These are phyloP conservation scores for Neofusicoccum umdonicola DNA, from an alignment of 2,329 filamentous ascomycete species.

Conservation along the genomic window DNA sequence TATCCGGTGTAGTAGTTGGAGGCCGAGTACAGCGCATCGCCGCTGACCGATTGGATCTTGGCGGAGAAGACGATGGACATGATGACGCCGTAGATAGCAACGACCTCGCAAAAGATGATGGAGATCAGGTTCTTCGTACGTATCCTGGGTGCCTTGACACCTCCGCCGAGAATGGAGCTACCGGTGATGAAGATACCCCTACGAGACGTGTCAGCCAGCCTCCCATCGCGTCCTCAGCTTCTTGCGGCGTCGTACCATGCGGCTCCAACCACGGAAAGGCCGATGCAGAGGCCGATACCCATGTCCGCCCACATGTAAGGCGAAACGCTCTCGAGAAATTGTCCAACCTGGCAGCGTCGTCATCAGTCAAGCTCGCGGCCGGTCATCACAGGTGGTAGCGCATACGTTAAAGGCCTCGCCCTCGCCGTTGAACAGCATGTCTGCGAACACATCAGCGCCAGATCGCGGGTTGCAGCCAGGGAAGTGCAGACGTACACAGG, in stretches of 20 bases:
- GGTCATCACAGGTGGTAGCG: slow-evolving; percentile 14
- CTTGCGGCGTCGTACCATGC: slow-evolving; percentile 70
- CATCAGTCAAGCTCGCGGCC: slow-evolving; percentile 7
- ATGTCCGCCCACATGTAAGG: slow-evolving; percentile 90
- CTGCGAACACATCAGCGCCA: slow-evolving; percentile 49
- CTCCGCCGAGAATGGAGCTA: slow-evolving; percentile 93
- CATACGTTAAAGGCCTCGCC: slow-evolving; percentile 93
- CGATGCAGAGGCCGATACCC: slow-evolving; percentile 92
- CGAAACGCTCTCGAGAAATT: slow-evolving; percentile 90
- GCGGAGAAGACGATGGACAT: slow-evolving; percentile 98
- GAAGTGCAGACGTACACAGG: slow-evolving; percentile 62
- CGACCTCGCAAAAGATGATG: slow-evolving; percentile 99
- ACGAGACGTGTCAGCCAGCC: slow-evolving; percentile 26
- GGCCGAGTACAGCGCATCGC: slow-evolving; percentile 66
- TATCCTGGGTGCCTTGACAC: slow-evolving; percentile 94
- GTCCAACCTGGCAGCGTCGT: slow-evolving; percentile 65
- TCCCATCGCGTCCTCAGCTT: neutral
- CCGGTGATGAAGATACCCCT: slow-evolving; percentile 99
- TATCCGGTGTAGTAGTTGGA: slow-evolving; percentile 92
- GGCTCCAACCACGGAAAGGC: slow-evolving; percentile 91
- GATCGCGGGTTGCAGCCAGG: neutral
- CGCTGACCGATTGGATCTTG: slow-evolving; percentile 68
- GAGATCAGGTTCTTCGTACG: slow-evolving; percentile 99
- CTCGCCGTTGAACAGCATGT: slow-evolving; percentile 97
- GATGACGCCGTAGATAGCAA: slow-evolving; percentile 99